Conservation (phyloP, 345 rosid species). For the rapeseed (Brassica napus) region Da-Ae NC_063448.1:3218501-3219000, state of each 20-base stretch:
- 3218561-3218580: conserved; percentile 64
- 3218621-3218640: conserved; percentile 97
- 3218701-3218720: conserved; percentile 86
- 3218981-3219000: neutral
- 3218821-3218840: conserved; percentile 65
- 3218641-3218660: conserved; percentile 70
- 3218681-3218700: conserved; percentile 97
- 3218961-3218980: neutral
- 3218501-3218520: conserved; percentile 37
- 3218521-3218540: neutral
- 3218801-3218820: conserved; percentile 83
- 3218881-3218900: neutral
- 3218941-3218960: conserved; percentile 26
- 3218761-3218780: conserved; percentile 98
- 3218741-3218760: conserved; percentile 96
- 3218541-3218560: neutral
- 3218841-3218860: conserved; percentile 41
- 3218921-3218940: neutral
- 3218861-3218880: conserved; percentile 1
- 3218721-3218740: conserved; percentile 76
- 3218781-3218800: conserved; percentile 92
- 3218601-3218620: conserved; percentile 94
- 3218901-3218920: conserved; percentile 24
- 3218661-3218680: conserved; percentile 69
- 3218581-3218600: conserved; percentile 92